These are phyloP conservation scores for Cunninghamia lanceolata DNA, from an alignment of 75 land plant genomes.

Conservation along the genomic window DNA sequence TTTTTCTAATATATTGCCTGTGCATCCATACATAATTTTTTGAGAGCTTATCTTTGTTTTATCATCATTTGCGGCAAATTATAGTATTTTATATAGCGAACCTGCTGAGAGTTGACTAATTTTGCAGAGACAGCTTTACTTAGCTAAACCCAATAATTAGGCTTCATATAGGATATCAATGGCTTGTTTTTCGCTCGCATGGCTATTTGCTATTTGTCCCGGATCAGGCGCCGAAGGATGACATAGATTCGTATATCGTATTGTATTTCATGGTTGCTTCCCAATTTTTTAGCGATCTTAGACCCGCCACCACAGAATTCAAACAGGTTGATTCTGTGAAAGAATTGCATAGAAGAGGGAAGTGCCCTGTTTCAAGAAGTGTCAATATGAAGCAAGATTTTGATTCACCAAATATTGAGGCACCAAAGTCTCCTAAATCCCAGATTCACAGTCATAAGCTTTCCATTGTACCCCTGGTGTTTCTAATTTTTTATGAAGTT, in stretches of 20 bases:
- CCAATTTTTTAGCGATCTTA: neutral
- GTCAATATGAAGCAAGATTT: neutral
- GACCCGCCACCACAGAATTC: neutral
- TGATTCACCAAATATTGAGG: neutral
- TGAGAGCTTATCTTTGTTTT: too few relatives aligned
- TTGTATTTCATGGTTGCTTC: neutral
- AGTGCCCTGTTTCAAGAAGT: neutral
- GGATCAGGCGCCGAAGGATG: neutral
- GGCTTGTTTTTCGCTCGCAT: neutral
- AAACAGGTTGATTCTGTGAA: neutral
- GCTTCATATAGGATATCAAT: neutral
- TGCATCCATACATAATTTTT: neutral
- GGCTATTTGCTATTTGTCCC: neutral
- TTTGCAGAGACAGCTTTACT: neutral
- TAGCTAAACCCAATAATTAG: neutral
- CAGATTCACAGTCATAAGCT: conserved; percentile 31
- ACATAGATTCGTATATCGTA: neutral
- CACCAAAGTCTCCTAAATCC: neutral
- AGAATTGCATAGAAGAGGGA: neutral
- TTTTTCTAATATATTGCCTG: neutral
- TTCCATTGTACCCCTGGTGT: conserved; percentile 59
- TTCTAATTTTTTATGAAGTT: conserved; percentile 78
- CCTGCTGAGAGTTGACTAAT: neutral
- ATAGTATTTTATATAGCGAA: neutral
- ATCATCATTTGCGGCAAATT: neutral